These are phyloP conservation scores for Trametes polyzona DNA, from an alignment of 1,284 basidiomycete genomes.

Conservation along the genomic window DNA sequence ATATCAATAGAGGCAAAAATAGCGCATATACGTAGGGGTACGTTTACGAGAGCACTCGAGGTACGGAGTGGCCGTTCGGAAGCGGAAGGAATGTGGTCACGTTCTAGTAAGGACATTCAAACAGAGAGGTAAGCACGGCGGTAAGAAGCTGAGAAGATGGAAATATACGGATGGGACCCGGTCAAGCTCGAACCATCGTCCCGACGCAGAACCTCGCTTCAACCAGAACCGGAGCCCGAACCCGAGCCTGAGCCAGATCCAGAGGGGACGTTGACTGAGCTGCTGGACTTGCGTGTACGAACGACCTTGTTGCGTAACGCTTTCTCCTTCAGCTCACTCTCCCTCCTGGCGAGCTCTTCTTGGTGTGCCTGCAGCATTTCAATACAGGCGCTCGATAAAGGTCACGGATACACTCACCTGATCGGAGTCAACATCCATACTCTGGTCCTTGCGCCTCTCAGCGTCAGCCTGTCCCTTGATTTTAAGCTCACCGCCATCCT, in stretches of 20 bases:
- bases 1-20: slow-evolving; percentile 20
- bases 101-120: slow-evolving; percentile 7
- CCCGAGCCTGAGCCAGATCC: neutral
- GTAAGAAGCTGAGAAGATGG: neutral
- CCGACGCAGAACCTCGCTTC: neutral
- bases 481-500: slow-evolving; percentile 53
- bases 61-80: slow-evolving; percentile 1
- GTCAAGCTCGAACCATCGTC: neutral
- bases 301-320: slow-evolving; percentile 83
- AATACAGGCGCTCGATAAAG: neutral
- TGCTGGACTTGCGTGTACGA: slow-evolving; percentile 60
- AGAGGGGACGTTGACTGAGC: slow-evolving; percentile 13
- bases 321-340: slow-evolving; percentile 76
- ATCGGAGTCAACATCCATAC: slow-evolving; percentile 31
- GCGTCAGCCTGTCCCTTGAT: slow-evolving; percentile 72
- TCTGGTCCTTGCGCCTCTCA: slow-evolving; percentile 52
- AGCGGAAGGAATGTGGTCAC: neutral
- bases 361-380: slow-evolving; percentile 18
- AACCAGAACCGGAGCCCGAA: slow-evolving; percentile 1
- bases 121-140: slow-evolving; percentile 4
- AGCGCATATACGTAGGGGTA: slow-evolving; percentile 21
- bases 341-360: slow-evolving; percentile 54
- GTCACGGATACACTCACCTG: neutral
- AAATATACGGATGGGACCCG: slow-evolving; percentile 3
- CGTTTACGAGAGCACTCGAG: slow-evolving; percentile 8